Percentiles rank a stretch among this genome's conserved stretches.
Conservation (phyloP, 2,329 filamentous ascomycete genomes). For the Aureobasidium sp. region DNA sequence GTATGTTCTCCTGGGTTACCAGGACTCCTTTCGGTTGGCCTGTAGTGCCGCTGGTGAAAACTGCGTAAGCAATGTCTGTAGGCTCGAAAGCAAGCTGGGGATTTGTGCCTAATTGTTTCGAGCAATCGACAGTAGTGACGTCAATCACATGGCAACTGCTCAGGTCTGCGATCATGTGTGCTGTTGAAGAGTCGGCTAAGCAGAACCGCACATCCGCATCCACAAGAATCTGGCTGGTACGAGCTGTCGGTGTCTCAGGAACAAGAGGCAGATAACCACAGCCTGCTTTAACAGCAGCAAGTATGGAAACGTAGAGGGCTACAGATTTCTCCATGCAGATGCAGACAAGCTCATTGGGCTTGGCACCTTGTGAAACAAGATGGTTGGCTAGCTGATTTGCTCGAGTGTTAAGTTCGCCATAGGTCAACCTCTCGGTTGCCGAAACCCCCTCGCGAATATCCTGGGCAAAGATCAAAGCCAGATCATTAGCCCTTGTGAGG, state of each 20-base stretch:
- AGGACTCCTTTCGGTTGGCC: constrained; percentile 73
- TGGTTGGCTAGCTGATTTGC: constrained; percentile 58
- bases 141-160: constrained; percentile 21
- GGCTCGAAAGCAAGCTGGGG: constrained; percentile 34
- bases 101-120: constrained; percentile 32
- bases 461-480: constrained; percentile 59
- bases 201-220: constrained; percentile 50
- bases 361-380: constrained; percentile 43
- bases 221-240: constrained; percentile 54
- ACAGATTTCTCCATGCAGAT: constrained; percentile 72
- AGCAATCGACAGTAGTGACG: constrained; percentile 27
- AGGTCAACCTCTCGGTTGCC: constrained; percentile 49
- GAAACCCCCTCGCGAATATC: constrained; percentile 35
- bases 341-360: constrained; percentile 55
- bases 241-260: constrained; percentile 58
- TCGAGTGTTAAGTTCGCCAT: constrained; percentile 53
- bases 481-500: constrained; percentile 40
- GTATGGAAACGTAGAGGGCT: constrained; percentile 63
- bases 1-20: constrained; percentile 67
- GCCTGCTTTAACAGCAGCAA: constrained; percentile 67
- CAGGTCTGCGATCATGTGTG: constrained; percentile 17
- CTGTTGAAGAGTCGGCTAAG: constrained; percentile 31
- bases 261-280: constrained; percentile 74
- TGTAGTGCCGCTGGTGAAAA: constrained; percentile 80
- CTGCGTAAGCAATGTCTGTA: constrained; percentile 61